Evolutionary conservation across 208 protist species (phyloP), one percentile per base, ranked within the genome.

Genomic region (Trypanosoma vivax): DNA sequence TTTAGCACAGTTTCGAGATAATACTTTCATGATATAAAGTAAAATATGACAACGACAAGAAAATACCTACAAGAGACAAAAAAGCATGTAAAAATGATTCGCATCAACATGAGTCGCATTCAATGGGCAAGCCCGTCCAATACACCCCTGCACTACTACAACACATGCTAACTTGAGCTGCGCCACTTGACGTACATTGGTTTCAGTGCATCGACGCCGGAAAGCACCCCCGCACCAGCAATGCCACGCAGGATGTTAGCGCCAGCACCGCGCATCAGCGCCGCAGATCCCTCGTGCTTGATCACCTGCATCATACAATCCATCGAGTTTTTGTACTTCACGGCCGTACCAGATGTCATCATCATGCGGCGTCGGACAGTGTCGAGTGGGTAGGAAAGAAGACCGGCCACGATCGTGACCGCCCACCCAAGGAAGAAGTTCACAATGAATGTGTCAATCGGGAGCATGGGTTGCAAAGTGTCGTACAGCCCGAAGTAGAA

Each of bases 401-500:
- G 68, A 19, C 76, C 75, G 60, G 77, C 65, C 37, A 82, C 63
- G 54, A 86, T 78, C 27, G 73, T 90, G 64, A 87, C 79, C 18
- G 67, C 29, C 76, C 75, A 88, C 28, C 75, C 75, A 43, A 84
- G 80, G 25, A 83, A 40, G 56, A 88, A 84, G 73, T 84, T 84
- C 40, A 76, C 66, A 43, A 84, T 34, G 54, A 88, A 84, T 41
- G 68, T 85, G 50, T 79, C 59, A 49, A 84, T 65, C 28, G 83
- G 83, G 47, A 84, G 63, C 60, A 81, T 47, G 29, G 76, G 71
- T 62, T 85, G 78, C 27, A 90, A 63, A 31, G 69, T 77, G 74
- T 98, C 96, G 70, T 96, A 98, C 39, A 92, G 64, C 51, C 97
- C 97, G 62, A 99, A 98, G 87, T 98, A 98, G 37, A 91, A 79